phyloP scores from a whole-genome alignment of 371 early-diverging fungal genomes.

The Apophysomyces sp. region DNA sequence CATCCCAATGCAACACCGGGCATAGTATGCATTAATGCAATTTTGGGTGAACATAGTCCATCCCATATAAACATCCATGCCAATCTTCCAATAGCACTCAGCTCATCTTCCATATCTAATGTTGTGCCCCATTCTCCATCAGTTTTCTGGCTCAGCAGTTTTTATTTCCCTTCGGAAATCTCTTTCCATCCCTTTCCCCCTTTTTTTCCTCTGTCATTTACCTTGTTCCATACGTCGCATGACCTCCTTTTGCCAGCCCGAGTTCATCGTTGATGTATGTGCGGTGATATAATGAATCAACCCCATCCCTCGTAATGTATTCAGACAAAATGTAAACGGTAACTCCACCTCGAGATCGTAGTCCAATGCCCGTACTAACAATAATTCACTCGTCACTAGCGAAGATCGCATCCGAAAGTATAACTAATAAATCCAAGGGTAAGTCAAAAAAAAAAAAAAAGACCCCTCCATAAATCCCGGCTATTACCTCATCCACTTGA shows the following conservation, averaged over 20 bases:
- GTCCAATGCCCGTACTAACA: constrained; percentile 44
- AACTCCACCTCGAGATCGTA: constrained; percentile 47
- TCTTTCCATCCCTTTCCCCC: not conserved
- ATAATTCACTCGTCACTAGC: constrained; percentile 41
- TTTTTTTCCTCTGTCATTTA: constrained; percentile 3
- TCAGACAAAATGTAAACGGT: constrained; percentile 47
- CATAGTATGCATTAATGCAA: constrained; percentile 33
- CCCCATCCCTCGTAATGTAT: constrained; percentile 41
- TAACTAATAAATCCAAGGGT: too few relatives aligned
- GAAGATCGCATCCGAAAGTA: constrained; percentile 50
- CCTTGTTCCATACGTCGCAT: constrained; percentile 39
- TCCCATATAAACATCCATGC: constrained; percentile 50
- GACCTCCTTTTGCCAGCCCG: constrained; percentile 31
- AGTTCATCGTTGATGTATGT: constrained; percentile 13
- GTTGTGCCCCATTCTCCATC: not conserved
- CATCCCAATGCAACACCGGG: constrained; percentile 44
- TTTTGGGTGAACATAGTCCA: constrained; percentile 43
- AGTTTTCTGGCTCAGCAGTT: not conserved
- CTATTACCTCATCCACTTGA: constrained; percentile 37
- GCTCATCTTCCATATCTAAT: constrained; percentile 40
- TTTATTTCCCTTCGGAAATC: constrained; percentile 2
- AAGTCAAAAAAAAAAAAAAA: not conserved
- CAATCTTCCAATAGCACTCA: constrained; percentile 38
- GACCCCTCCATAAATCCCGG: not conserved
- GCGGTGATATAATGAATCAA: constrained; percentile 28